Evolutionary conservation across 192 early-diverging fungal species (phyloP), one percentile per base, ranked within the genome.

Genomic region (Gonapodya sp.): DNA sequence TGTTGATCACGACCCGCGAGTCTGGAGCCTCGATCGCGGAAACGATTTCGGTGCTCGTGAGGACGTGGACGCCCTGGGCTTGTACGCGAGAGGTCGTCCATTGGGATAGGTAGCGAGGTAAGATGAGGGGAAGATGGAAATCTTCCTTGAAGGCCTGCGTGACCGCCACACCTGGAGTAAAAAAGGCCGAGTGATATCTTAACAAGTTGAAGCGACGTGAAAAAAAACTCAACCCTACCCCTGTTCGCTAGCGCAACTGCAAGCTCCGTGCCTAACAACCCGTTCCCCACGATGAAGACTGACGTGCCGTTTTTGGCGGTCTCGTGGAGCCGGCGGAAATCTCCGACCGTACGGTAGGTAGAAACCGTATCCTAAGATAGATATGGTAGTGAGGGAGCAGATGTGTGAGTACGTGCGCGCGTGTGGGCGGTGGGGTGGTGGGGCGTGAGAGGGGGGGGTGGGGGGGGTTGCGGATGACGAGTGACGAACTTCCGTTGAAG

Each of bases 101-200:
- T 73, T 87, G 85, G 73, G 88, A 87, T 64, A 92, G 85, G 82
- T 91, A 92, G n/a, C 81, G 79, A 34, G 91, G 91, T 83, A 92
- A 87, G 0, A 90, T 79, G 31, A 31, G 31, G 1, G 78, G 16
- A 1, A 79, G 75, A 77, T 77, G 18, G 75, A 16, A 16, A 2
- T 88, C 87, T 83, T 91, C 91, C 33, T 90, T 87, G 87, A 91
- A 90, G 36, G 91, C 80, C 82, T 92, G 91, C 16, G 89, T 91
- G 31, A 91, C 85, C 46, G 87, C 85, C 79, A 88, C 78, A 36
- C 31, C 80, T 36, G 80, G 79, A 2, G 81, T 24, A 8, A 64
- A 64, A 64, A 64, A 64, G 46, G 8, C 24, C 46, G 24, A 64
- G 8, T 24, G 24, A 16, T 64, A 16, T 64, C 8, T 24, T 24